These are phyloP conservation scores for Cicer arietinum DNA, from an alignment of 306 rosid genomes.

Conservation along the genomic window DNA sequence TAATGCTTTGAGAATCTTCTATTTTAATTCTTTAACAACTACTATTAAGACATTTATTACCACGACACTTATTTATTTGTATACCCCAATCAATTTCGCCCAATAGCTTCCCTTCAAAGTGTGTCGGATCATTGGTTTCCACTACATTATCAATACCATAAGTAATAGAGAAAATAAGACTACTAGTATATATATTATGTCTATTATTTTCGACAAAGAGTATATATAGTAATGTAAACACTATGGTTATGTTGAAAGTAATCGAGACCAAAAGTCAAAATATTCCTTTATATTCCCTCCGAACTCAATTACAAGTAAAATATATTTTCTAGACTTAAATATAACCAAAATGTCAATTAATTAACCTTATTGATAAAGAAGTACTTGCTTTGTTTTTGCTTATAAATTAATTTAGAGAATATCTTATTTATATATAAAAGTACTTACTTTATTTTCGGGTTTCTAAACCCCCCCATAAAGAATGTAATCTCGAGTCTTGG, in stretches of 20 bases:
- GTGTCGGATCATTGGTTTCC: slow-evolving; percentile 40
- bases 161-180: no score
- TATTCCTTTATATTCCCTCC: background rate
- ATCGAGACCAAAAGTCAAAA: slow-evolving; percentile 42
- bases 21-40: background rate
- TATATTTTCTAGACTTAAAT: no score
- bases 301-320: no score
- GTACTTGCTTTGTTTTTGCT: no score
- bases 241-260: slow-evolving; percentile 40
- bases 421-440: no score
- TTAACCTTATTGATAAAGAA: no score
- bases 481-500: slow-evolving; percentile 37
- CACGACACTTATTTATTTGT: no score
- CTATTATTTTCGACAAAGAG: no score
- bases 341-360: no score
- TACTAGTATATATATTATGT: no score
- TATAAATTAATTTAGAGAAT: no score
- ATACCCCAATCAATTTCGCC: slow-evolving; percentile 26
- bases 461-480: slow-evolving; percentile 40
- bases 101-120: slow-evolving; percentile 44
- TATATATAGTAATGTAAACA: slow-evolving; percentile 17
- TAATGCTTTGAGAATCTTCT: background rate
- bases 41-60: no score
- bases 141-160: background rate
- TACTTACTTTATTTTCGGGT: slow-evolving; percentile 30